Evolutionary conservation across 768 basidiomycete species (phyloP).

Genomic region (Russula abietina): DNA sequence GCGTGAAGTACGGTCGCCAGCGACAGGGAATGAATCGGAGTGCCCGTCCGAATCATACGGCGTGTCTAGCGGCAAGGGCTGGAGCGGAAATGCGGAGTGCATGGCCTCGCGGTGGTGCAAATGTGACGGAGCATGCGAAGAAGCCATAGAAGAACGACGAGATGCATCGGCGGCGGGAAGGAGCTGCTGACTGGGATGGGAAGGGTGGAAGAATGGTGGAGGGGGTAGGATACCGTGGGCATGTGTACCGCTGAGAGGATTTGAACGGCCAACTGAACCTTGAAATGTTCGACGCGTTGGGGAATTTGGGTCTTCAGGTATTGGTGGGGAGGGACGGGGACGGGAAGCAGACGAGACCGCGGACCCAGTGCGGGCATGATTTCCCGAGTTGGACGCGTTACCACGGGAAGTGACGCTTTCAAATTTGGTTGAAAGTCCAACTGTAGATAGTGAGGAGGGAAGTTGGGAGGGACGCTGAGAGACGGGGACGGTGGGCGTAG

Average conservation of each 20-base stretch:
- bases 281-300: slow-evolving; percentile 15
- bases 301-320: slow-evolving; percentile 18
- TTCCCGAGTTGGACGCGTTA: background rate
- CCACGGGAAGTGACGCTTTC: slow-evolving; percentile 14
- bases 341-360: slow-evolving; percentile 20
- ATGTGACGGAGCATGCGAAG: slow-evolving; percentile 26
- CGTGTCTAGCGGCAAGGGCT: slow-evolving; percentile 34
- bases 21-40: slow-evolving; percentile 22
- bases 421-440: slow-evolving; percentile 24
- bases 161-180: slow-evolving; percentile 33
- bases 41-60: slow-evolving; percentile 43
- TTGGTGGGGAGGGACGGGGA: slow-evolving; percentile 8
- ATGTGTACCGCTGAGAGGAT: slow-evolving; percentile 39
- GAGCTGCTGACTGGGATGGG: slow-evolving; percentile 50
- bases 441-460: slow-evolving; percentile 23
- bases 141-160: slow-evolving; percentile 32
- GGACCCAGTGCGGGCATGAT: slow-evolving; percentile 19
- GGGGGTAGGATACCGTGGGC: slow-evolving; percentile 73
- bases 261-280: background rate
- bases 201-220: slow-evolving; percentile 71
- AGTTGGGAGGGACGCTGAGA: slow-evolving; percentile 24
- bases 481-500: slow-evolving; percentile 15
- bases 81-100: slow-evolving; percentile 37
- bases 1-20: slow-evolving; percentile 14
- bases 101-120: slow-evolving; percentile 3